phyloP scores from a whole-genome alignment of 2,329 filamentous ascomycete species.

The Coniochaeta prunicola region DNA sequence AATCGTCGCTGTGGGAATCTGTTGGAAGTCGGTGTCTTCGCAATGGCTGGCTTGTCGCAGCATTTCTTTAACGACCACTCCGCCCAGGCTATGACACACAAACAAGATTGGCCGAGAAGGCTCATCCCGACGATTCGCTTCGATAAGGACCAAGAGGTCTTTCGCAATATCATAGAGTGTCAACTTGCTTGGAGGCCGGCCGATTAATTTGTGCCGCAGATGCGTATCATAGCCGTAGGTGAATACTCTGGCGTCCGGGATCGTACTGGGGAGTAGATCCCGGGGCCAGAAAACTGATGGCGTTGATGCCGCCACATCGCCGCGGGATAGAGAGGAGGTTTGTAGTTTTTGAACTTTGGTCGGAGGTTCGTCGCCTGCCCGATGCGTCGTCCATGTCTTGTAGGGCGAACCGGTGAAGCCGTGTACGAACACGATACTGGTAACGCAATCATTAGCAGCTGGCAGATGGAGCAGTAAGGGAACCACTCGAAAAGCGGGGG shows the following conservation, averaged over 20 bases:
- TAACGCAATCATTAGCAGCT: background rate
- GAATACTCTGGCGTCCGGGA: constrained; percentile 16
- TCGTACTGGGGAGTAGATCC: constrained; percentile 13
- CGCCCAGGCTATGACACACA: constrained; percentile 24
- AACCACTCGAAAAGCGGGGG: background rate
- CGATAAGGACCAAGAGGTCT: constrained; percentile 23
- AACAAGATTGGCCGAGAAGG: constrained; percentile 18
- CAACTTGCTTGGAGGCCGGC: constrained; percentile 15
- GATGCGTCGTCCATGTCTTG: constrained; percentile 1
- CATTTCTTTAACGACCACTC: constrained; percentile 22
- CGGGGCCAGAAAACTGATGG: constrained; percentile 14
- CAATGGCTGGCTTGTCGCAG: constrained; percentile 4
- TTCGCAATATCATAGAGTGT: constrained; percentile 23
- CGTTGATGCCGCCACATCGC: background rate
- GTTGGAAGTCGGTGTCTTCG: constrained; percentile 4
- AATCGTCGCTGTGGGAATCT: constrained; percentile 12
- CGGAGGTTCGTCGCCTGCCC: background rate
- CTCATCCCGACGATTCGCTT: constrained; percentile 16
- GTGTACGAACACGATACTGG: constrained; percentile 1
- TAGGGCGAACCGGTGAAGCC: background rate
- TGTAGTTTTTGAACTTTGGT: background rate
- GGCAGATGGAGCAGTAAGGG: background rate
- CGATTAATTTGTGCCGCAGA: constrained; percentile 15
- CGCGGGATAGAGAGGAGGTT: background rate
- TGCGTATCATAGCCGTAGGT: constrained; percentile 21